phyloP scores from a whole-genome alignment of 2,329 filamentous ascomycete genomes.

The Aspergillus candidus region DNA sequence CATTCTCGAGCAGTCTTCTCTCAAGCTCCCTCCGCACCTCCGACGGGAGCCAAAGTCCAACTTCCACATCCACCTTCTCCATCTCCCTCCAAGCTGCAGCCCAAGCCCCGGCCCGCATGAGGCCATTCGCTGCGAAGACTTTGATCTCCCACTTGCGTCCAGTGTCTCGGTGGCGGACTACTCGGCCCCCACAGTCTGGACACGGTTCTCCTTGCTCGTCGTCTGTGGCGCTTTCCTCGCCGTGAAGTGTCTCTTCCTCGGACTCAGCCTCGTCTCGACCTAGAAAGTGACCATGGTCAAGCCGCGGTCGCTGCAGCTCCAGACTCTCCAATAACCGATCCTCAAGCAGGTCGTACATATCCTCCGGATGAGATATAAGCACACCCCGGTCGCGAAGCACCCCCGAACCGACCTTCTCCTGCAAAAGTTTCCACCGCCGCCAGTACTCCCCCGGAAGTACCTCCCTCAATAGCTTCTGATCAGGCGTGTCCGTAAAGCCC shows the following conservation, averaged over 20 bases:
- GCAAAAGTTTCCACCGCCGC: conserved; percentile 47
- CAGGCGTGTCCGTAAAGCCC: conserved; percentile 25
- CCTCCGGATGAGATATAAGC: conserved; percentile 57
- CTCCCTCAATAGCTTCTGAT: conserved; percentile 43
- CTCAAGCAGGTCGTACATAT: conserved; percentile 58
- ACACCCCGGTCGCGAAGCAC: conserved; percentile 54
- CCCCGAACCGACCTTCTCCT: conserved; percentile 48
- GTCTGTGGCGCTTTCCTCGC: conserved; percentile 31
- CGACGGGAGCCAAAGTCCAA: conserved; percentile 62
- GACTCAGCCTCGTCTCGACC: conserved; percentile 26
- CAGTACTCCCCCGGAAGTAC: conserved; percentile 44
- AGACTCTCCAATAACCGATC: conserved; percentile 56
- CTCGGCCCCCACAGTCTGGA: conserved; percentile 45
- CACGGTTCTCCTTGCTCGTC: conserved; percentile 41
- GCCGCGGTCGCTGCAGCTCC: conserved; percentile 50
- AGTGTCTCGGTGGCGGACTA: conserved; percentile 42
- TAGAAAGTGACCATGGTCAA: conserved; percentile 56
- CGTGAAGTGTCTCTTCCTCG: conserved; percentile 19
- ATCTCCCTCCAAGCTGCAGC: conserved; percentile 92
- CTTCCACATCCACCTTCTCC: conserved; percentile 95
- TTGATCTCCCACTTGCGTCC: conserved; percentile 61
- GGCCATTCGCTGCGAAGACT: conserved; percentile 88
- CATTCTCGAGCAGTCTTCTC: conserved; percentile 37
- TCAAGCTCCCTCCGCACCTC: conserved; percentile 48
- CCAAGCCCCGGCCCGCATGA: conserved; percentile 91